phyloP scores from a whole-genome alignment of 2,329 filamentous ascomycete genomes.

The Arthrobotrys sinensis region DNA sequence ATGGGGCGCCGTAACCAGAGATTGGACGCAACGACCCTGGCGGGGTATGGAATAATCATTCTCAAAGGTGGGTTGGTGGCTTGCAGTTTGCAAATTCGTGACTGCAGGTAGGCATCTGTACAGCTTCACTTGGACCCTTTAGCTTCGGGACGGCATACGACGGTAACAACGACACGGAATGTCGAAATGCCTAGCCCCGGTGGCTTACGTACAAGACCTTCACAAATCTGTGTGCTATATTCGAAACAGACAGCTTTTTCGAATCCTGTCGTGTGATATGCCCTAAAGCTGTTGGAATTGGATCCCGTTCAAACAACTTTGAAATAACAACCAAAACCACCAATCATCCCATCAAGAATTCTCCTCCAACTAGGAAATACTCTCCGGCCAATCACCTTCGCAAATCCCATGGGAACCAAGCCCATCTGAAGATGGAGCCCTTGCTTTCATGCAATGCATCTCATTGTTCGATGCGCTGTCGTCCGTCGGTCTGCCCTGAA shows the following conservation, averaged over 20 bases:
- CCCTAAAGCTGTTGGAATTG: slow-evolving; percentile 7
- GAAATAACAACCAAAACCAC: slow-evolving; percentile 8
- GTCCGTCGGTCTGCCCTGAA: slow-evolving; percentile 33
- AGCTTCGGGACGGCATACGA: slow-evolving; percentile 17
- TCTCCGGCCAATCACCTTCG: slow-evolving; percentile 29
- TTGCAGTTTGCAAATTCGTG: slow-evolving; percentile 11
- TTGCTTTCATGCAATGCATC: slow-evolving; percentile 30
- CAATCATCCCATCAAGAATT: slow-evolving; percentile 37
- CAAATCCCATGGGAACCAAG: not conserved
- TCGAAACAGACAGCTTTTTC: slow-evolving; percentile 2
- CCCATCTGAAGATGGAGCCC: not conserved
- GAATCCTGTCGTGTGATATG: slow-evolving; percentile 31
- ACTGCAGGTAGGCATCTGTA: not conserved
- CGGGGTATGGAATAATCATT: slow-evolving; percentile 24
- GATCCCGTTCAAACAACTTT: not conserved
- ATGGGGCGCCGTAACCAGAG: not conserved
- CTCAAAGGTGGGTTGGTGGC: slow-evolving; percentile 24
- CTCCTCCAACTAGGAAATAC: slow-evolving; percentile 29
- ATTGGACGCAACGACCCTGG: slow-evolving; percentile 18
- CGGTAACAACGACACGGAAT: slow-evolving; percentile 24
- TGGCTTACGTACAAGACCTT: slow-evolving; percentile 17
- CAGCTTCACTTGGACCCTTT: not conserved
- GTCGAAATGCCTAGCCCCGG: slow-evolving; percentile 7
- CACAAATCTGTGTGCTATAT: not conserved
- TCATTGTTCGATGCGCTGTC: slow-evolving; percentile 19